Evolutionary conservation across 768 basidiomycete species (phyloP).

Genomic region (Podaxis sp.): DNA sequence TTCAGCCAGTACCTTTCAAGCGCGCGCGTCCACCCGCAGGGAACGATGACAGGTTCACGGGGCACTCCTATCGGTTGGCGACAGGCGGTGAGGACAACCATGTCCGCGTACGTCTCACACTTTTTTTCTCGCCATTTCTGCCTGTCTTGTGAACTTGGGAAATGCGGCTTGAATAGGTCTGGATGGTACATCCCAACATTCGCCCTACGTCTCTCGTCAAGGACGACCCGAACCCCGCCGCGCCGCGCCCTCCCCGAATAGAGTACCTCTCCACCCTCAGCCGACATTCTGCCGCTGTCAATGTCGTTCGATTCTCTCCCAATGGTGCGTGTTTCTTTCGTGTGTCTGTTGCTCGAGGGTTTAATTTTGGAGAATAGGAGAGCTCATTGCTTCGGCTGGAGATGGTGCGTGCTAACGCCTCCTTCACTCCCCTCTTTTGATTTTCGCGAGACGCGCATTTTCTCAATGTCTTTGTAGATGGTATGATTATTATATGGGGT

Average conservation of each 20-base stretch:
- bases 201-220: constrained; percentile 56
- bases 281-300: constrained; percentile 92
- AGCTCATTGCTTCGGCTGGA: constrained; percentile 92
- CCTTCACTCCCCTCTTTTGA: constrained; percentile 1
- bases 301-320: constrained; percentile 94
- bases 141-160: constrained; percentile 2
- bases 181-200: constrained; percentile 95
- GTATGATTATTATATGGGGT: constrained; percentile 96
- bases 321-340: constrained; percentile 56
- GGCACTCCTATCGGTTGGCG: constrained; percentile 85
- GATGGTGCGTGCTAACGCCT: constrained; percentile 65
- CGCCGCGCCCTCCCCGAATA: constrained; percentile 67
- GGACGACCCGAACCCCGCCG: constrained; percentile 22
- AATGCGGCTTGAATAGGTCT: constrained; percentile 52
- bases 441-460: constrained; percentile 10
- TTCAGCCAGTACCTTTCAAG: constrained; percentile 82
- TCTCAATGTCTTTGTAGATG: constrained; percentile 54
- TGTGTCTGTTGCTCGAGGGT: not conserved
- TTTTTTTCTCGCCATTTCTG: constrained; percentile 7
- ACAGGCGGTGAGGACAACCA: constrained; percentile 97
- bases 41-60: constrained; percentile 54
- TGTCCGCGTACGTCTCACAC: constrained; percentile 72
- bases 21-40: constrained; percentile 65
- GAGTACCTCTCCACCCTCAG: constrained; percentile 95
- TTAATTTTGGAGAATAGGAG: constrained; percentile 48